Percentiles rank a stretch among this genome's conserved stretches.
Conservation (phyloP, 306 rosid species). For the Oxytropis ochrocephala region DNA sequence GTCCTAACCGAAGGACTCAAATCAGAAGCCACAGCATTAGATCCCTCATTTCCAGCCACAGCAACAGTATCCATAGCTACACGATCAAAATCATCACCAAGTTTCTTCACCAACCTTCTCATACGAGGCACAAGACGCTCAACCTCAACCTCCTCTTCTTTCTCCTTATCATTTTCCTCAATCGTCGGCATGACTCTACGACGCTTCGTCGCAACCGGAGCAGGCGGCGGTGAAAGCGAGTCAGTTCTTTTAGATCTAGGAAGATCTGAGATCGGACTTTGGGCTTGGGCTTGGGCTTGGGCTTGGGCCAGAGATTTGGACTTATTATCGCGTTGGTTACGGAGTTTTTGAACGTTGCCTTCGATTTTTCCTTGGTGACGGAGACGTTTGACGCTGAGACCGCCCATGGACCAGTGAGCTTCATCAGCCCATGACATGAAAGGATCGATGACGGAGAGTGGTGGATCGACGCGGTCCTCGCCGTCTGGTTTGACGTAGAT, state of each 20-base stretch:
- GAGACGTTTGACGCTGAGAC: conserved; percentile 65
- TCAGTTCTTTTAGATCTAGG: neutral
- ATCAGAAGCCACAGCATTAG: neutral
- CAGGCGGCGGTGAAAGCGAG: conserved; percentile 59
- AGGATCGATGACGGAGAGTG: conserved; percentile 45
- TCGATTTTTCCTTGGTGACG: conserved; percentile 79
- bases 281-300: neutral
- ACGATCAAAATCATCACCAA: conserved; percentile 71
- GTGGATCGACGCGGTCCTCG: conserved; percentile 60
- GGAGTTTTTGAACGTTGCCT: conserved; percentile 62
- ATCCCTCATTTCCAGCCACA: conserved; percentile 40
- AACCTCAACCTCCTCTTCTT: neutral
- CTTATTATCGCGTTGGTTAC: conserved; percentile 36
- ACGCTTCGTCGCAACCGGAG: conserved; percentile 48
- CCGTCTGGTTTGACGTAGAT: conserved; percentile 56
- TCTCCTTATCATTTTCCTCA: conserved; percentile 27
- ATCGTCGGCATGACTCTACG: conserved; percentile 33
- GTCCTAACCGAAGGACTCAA: conserved; percentile 1
- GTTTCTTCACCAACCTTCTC: conserved; percentile 70
- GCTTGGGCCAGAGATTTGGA: neutral
- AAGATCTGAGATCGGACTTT: neutral
- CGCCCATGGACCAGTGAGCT: conserved; percentile 99
- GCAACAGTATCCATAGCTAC: too few species aligned
- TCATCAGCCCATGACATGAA: conserved; percentile 69
- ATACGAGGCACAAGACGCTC: conserved; percentile 10